phyloP scores from a whole-genome alignment of 345 rosid genomes.

The Citropsis articulata region DNA sequence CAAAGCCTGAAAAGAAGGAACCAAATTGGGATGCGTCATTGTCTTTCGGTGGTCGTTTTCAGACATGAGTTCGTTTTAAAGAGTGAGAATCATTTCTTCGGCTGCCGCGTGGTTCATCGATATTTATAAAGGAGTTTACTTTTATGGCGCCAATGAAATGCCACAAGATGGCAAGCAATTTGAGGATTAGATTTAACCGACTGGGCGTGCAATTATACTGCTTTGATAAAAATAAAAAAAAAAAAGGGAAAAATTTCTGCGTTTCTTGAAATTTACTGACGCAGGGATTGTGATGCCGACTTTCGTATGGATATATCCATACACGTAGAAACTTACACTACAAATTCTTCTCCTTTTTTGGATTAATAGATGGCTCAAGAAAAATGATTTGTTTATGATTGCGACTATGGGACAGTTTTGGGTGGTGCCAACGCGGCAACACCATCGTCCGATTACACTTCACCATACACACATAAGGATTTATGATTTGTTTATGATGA shows the following conservation, averaged over 20 bases:
- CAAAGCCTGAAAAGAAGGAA: not conserved
- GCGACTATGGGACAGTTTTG: too few relatives aligned
- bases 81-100: not conserved
- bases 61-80: not conserved
- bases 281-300: too few relatives aligned
- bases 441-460: too few relatives aligned
- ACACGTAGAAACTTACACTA: too few relatives aligned
- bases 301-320: not conserved
- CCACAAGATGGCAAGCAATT: not conserved
- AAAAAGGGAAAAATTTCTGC: not conserved
- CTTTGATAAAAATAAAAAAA: not conserved
- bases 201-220: not conserved
- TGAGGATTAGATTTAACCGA: not conserved
- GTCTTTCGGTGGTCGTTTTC: not conserved
- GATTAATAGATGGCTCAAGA: too few relatives aligned
- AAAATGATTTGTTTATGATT: too few relatives aligned
- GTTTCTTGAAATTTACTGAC: not conserved
- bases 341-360: too few relatives aligned
- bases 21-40: not conserved
- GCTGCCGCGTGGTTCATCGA: not conserved
- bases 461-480: too few relatives aligned
- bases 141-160: not conserved
- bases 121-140: not conserved
- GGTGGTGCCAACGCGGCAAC: too few relatives aligned
- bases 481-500: too few relatives aligned